These are phyloP conservation scores for Leonotis leonurus DNA, from an alignment of 257 asterid species.

Conservation along the genomic window DNA sequence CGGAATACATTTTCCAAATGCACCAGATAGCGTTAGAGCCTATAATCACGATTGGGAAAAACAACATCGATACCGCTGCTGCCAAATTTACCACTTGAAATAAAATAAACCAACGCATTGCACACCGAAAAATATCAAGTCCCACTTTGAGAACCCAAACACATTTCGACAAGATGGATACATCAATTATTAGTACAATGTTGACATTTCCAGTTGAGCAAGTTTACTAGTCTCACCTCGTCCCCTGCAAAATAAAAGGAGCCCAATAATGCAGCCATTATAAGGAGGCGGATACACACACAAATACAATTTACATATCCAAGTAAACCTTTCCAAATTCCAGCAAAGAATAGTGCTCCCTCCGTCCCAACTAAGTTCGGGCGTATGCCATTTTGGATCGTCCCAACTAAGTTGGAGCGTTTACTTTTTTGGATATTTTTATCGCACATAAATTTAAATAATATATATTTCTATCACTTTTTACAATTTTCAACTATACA, in stretches of 20 bases:
- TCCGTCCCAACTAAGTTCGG: no score
- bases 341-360: not conserved
- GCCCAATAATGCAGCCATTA: not conserved
- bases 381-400: no score
- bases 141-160: not conserved
- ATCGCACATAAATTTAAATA: no score
- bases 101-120: not conserved
- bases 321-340: not conserved
- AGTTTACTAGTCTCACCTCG: constrained; percentile 52
- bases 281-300: not conserved
- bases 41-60: not conserved
- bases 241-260: constrained; percentile 58
- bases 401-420: no score
- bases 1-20: not conserved
- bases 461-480: no score
- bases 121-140: not conserved
- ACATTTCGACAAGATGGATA: not conserved
- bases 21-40: not conserved
- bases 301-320: not conserved
- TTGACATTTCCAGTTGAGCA: constrained; percentile 8
- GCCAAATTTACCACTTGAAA: not conserved
- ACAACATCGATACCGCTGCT: not conserved
- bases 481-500: no score
- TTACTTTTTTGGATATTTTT: no score
- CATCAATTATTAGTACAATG: not conserved